Evolutionary conservation across 1,139 yeast genomes (phyloP), one percentile per base, ranked within the genome.

Genomic region (Dujonia santamariae): DNA sequence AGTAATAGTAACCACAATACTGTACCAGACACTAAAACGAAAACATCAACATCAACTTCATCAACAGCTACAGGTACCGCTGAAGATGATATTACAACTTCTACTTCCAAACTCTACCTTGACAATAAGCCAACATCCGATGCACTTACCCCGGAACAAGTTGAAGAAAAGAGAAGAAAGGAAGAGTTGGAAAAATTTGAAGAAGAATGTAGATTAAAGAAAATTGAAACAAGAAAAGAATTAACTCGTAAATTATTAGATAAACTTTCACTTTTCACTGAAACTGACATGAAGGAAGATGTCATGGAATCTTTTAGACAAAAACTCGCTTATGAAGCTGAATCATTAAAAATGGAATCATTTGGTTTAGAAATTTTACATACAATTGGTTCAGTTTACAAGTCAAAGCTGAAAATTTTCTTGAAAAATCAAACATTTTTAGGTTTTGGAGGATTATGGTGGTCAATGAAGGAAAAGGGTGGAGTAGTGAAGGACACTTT

Each of bases 321-420:
- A 37, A 87, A 88, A 56, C 75, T 85, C 51, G 74, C 72, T 44
- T 75, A 83, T 44, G 97, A 90, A 58, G 96, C 96, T 1, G 95
- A 88, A 51, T 73, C 84, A 31, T 72, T 92, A 42, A 90, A 90
- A 54, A 80, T 87, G 85, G 97, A 90, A 59, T 85, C 96, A 34
- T 92, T 90, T 62, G 97, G 97, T 7, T 65, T 88, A 34, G 96
- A 90, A 54, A 82, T 90, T 31, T 72, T 92, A 38, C 97, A 90
- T 53, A 75, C 96, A 1, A 78, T 90, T 38, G 97, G 97, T 13
- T 66, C 73, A 26, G 78, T 85, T 7, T 90, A 90, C 57, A 69
- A 72, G 44, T 72, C 83, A 46, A 87, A 87, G 51, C 76, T 88
- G 21, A 71, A 63, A 46, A 75, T 74, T 17, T 72, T 74, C 41